Evolutionary conservation across 352 stramenopile species (phyloP), one percentile per base, ranked within the genome.

Genomic region (Phytophthora brassicae): DNA sequence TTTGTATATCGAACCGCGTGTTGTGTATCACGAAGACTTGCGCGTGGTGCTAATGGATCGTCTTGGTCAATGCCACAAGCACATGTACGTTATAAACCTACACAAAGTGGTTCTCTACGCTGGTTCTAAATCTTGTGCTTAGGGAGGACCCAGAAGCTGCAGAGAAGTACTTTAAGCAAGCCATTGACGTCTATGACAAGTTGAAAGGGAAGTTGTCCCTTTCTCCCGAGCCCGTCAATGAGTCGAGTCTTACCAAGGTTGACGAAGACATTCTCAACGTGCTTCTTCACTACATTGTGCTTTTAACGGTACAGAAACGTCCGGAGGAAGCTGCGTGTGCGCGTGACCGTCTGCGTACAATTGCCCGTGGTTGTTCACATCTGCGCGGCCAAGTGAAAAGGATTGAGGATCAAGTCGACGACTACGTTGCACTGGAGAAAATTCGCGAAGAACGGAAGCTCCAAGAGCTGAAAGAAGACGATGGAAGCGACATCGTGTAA

Each of bases 1-100:
- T 24, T 16, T 85, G 24, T 45, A 64, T 2, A 19, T 60, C 28
- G 47, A 64, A n/a, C 23, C 14, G 9, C 29, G 48, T 6, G 1
- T 52, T 12, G 39, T 46, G 2, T 61, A 77, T 24, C 64, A 68
- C 6, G 64, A 76, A 9, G 45, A 76, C 36, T 56, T 64, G 7
- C 76, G 71, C 23, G 39, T 89, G 2, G 60, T 88, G 41, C 68
- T 76, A 28, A 54, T 89, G 6, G 82, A 90, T 57, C 80, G 74
- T 26, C 75, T 92, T 22, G 82, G 78, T 1, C 72, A 89, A 68
- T 90, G 82, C 64, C 86, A 82, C 64, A 72, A 90, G 47, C 70
- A 88, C 57, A 28, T n/a, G 63, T 68, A 29, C 28, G 53, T 36
- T 29, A 22, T 20, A 42, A n/a, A n/a, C 8, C 26, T 31, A 9